Evolutionary conservation across 2,329 filamentous ascomycete genomes (phyloP), one percentile per base, ranked within the genome.

Genomic region (Aspergillus neotritici): DNA sequence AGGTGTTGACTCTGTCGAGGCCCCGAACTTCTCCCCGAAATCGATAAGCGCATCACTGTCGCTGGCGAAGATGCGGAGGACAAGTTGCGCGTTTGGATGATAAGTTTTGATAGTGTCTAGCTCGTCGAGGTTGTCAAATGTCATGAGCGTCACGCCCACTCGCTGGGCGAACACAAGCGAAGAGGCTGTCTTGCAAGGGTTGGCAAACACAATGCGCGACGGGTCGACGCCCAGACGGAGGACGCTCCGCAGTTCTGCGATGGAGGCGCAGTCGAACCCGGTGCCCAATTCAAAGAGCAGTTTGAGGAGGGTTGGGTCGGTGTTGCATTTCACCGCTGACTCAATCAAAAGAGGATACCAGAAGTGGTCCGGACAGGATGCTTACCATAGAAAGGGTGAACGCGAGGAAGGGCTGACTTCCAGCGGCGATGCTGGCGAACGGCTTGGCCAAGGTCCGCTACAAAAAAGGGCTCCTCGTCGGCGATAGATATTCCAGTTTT

Each of bases 351-450:
- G 21, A 8, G 21, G 21, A 3, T 25, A 25, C 21, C 21, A 25
- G 21, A 9, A 25, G 21, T 9, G 21, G 21, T 25, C 7, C 3
- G 21, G 21, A 25, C 5, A 21, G 7, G 2, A 21, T 6, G 17
- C 32, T n/a, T 28, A 57, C 54, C 53, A 36, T 57, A 58, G 32
- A 53, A 56, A 3, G 54, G 55, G 4, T 49, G 43, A 11, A 58
- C 44, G 2, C 16, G 42, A 4, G 51, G 46, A n/a, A 58, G 34
- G 25, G 32, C 31, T 14, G 43, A 40, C 11, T 14, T 46, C 55
- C 53, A 58, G 5, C 43, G 40, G 11, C 40, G 48, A 47, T 57
- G 48, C 21, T 55, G 55, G 15, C 44, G 43, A n/a, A 39, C 14
- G 4, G 53, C 31, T 14, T 44, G 37, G 5, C 42, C 42, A 3